These are phyloP conservation scores for Colletotrichum abscissum DNA, from an alignment of 2,329 filamentous ascomycete species.

Conservation along the genomic window DNA sequence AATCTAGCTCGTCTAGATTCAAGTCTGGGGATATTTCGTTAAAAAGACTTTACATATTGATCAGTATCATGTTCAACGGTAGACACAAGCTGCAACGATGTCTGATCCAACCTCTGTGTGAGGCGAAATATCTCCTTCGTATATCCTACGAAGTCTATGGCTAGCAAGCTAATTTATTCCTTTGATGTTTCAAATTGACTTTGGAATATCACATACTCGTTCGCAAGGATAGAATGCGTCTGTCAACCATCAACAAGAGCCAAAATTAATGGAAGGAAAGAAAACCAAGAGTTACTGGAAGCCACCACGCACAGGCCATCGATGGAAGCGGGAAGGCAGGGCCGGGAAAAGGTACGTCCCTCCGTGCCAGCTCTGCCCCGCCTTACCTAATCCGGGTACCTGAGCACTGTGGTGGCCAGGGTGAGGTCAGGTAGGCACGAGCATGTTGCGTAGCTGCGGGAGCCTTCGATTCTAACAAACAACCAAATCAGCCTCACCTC, in stretches of 20 bases:
- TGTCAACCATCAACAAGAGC: neutral
- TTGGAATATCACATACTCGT: no score
- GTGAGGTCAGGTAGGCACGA: conserved; percentile 36
- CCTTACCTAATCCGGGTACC: conserved; percentile 34
- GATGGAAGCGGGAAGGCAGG: neutral
- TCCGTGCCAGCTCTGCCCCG: conserved; percentile 4
- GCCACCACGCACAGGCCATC: neutral
- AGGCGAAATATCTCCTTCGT: no score
- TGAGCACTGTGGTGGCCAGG: conserved; percentile 29
- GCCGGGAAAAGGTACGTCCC: conserved; percentile 34
- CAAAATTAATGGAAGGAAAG: neutral
- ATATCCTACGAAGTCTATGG: no score
- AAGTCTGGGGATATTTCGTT: no score
- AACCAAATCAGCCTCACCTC: conserved; percentile 23
- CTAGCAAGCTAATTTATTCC: no score
- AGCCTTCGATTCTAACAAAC: conserved; percentile 34
- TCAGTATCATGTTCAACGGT: no score
- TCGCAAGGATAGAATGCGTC: no score
- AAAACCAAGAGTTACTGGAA: neutral
- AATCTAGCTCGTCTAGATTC: no score
- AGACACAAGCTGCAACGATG: no score
- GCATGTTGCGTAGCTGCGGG: conserved; percentile 36
- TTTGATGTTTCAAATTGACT: no score
- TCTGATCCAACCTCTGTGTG: no score
- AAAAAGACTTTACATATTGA: no score